These are phyloP conservation scores for Chrysoporthe austroafricana DNA, from an alignment of 2,329 filamentous ascomycete genomes.

Conservation along the genomic window DNA sequence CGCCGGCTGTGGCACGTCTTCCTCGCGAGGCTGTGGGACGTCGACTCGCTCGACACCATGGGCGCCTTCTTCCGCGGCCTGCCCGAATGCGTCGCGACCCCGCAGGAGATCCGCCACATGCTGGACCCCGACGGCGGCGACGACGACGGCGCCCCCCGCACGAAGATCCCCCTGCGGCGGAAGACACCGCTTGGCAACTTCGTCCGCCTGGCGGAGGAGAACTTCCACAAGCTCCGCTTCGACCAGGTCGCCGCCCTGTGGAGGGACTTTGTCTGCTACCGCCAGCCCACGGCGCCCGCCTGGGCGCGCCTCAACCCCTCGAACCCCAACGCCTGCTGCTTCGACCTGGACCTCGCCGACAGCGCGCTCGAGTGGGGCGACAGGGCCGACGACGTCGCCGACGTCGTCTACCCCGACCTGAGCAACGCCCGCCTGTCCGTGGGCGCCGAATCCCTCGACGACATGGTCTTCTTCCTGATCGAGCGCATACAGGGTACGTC, in stretches of 20 bases:
- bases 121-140: conserved; percentile 53
- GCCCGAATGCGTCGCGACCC: conserved; percentile 60
- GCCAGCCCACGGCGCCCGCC: conserved; percentile 65
- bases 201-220: conserved; percentile 77
- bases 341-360: conserved; percentile 52
- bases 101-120: conserved; percentile 61
- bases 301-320: conserved; percentile 64
- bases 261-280: conserved; percentile 80
- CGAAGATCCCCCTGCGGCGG: conserved; percentile 65
- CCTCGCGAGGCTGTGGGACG: conserved; percentile 78
- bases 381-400: conserved; percentile 50
- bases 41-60: conserved; percentile 82
- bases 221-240: conserved; percentile 62
- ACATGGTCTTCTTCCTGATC: conserved; percentile 84
- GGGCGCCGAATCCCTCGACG: conserved; percentile 80
- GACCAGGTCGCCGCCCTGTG: conserved; percentile 78
- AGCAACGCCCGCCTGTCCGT: conserved; percentile 51
- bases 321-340: conserved; percentile 55
- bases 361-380: conserved; percentile 56
- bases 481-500: conserved; percentile 76
- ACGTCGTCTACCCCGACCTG: conserved; percentile 58
- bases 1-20: conserved; percentile 88
- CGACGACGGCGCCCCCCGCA: conserved; percentile 50
- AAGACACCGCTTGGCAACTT: conserved; percentile 83
- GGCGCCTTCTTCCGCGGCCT: conserved; percentile 73